These are phyloP conservation scores for Diospyros kaki DNA, from an alignment of 148 eudicot genomes.

Conservation along the genomic window DNA sequence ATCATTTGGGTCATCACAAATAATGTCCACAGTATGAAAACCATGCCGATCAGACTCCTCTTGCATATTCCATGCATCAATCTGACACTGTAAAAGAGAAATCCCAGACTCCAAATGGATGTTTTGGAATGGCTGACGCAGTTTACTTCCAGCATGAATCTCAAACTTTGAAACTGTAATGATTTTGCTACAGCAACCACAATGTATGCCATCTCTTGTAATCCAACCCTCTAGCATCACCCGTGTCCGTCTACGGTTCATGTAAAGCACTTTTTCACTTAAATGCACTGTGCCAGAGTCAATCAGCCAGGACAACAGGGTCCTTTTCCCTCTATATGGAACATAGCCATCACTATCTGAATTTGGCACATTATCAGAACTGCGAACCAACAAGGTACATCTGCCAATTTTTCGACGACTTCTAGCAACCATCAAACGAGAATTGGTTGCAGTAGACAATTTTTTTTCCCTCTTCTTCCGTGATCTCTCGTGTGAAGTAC, in stretches of 20 bases:
- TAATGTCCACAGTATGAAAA: constrained; percentile 51
- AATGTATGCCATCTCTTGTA: constrained; percentile 83
- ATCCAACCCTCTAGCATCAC: constrained; percentile 93
- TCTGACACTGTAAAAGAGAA: constrained; percentile 79
- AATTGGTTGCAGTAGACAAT: constrained; percentile 21
- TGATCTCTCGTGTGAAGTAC: constrained; percentile 16
- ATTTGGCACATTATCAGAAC: constrained; percentile 56
- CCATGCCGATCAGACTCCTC: constrained; percentile 54
- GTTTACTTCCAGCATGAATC: constrained; percentile 91
- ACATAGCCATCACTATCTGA: constrained; percentile 63
- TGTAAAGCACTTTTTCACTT: constrained; percentile 84
- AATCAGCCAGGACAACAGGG: constrained; percentile 87
- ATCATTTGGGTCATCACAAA: constrained; percentile 95
- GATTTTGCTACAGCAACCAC: constrained; percentile 97
- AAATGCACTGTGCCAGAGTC: constrained; percentile 65
- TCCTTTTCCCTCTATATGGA: constrained; percentile 82
- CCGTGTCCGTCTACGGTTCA: constrained; percentile 71
- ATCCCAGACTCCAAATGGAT: constrained; percentile 70
- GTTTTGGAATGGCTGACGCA: constrained; percentile 82
- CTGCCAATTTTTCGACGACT: constrained; percentile 68
- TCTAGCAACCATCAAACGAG: constrained; percentile 48
- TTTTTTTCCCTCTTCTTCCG: constrained; percentile 33
- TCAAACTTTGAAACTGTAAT: constrained; percentile 84
- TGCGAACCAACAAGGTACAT: constrained; percentile 80
- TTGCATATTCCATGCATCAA: constrained; percentile 90